Evolutionary conservation across 2,329 filamentous ascomycete species (phyloP).

Genomic region (Aspergillus ibericus): DNA sequence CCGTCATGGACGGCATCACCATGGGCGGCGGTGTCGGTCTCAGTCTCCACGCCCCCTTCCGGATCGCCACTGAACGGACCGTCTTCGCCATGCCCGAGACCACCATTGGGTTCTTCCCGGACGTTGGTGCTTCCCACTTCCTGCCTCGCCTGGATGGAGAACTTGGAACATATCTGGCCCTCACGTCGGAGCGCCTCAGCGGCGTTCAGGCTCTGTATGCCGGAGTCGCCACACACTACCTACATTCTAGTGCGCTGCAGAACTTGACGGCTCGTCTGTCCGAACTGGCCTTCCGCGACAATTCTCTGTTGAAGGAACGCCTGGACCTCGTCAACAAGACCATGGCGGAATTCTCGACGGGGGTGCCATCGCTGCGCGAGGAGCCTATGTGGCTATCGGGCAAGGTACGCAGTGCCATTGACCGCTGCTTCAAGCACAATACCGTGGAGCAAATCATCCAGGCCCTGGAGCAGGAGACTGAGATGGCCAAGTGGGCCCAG

Average conservation of each 20-base stretch:
- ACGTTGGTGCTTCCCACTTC: constrained; percentile 96
- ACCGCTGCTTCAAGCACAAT: constrained; percentile 73
- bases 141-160: constrained; percentile 83
- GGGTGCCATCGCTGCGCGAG: constrained; percentile 64
- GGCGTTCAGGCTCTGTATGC: constrained; percentile 87
- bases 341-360: constrained; percentile 87
- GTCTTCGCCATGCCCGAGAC: constrained; percentile 99
- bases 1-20: constrained; percentile 96
- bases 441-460: constrained; percentile 68
- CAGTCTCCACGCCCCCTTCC: constrained; percentile 90
- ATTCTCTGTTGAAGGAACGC: constrained; percentile 62
- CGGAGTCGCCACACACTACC: constrained; percentile 91
- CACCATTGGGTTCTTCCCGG: constrained; percentile 97
- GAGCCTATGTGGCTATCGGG: constrained; percentile 68
- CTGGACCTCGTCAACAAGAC: constrained; percentile 76
- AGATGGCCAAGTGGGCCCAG: constrained; percentile 71
- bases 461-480: constrained; percentile 59
- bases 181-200: constrained; percentile 80
- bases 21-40: constrained; percentile 98
- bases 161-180: constrained; percentile 85
- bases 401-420: constrained; percentile 74
- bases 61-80: constrained; percentile 93
- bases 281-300: constrained; percentile 85
- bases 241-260: constrained; percentile 84
- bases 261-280: constrained; percentile 80